Evolutionary conservation across 2,329 filamentous ascomycete genomes (phyloP).

Genomic region (Aspergillus ochraceus): DNA sequence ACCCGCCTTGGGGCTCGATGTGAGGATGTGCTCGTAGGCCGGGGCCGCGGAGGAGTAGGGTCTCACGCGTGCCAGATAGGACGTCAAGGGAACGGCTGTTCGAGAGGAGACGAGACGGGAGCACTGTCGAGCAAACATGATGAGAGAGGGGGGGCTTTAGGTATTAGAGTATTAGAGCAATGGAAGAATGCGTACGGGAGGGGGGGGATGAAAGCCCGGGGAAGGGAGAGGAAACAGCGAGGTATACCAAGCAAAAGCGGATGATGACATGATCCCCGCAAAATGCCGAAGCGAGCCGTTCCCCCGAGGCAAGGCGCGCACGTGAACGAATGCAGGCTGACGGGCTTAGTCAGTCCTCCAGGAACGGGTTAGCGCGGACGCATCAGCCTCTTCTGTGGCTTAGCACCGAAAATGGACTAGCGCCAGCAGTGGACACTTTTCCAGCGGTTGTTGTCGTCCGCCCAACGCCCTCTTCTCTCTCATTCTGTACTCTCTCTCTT

Average conservation of each 20-base stretch:
- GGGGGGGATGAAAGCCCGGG: background rate
- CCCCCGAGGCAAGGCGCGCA: slow-evolving; percentile 15
- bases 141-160: slow-evolving; percentile 4
- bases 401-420: slow-evolving; percentile 13
- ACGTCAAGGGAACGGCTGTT: slow-evolving; percentile 40
- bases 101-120: slow-evolving; percentile 62
- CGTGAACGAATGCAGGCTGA: slow-evolving; percentile 5
- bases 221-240: background rate
- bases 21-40: slow-evolving; percentile 77
- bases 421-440: slow-evolving; percentile 36
- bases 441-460: slow-evolving; percentile 18
- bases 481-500: background rate
- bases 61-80: slow-evolving; percentile 36
- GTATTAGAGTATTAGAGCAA: background rate
- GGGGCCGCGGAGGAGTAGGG: slow-evolving; percentile 45
- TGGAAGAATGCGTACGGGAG: background rate
- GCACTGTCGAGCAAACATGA: slow-evolving; percentile 49
- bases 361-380: background rate
- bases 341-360: background rate
- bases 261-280: slow-evolving; percentile 18
- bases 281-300: slow-evolving; percentile 16
- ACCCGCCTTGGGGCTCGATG: slow-evolving; percentile 80
- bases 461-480: slow-evolving; percentile 6
- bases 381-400: slow-evolving; percentile 17
- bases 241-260: background rate